phyloP scores from a whole-genome alignment of 2,329 filamentous ascomycete species.

The Aspergillus fructus region DNA sequence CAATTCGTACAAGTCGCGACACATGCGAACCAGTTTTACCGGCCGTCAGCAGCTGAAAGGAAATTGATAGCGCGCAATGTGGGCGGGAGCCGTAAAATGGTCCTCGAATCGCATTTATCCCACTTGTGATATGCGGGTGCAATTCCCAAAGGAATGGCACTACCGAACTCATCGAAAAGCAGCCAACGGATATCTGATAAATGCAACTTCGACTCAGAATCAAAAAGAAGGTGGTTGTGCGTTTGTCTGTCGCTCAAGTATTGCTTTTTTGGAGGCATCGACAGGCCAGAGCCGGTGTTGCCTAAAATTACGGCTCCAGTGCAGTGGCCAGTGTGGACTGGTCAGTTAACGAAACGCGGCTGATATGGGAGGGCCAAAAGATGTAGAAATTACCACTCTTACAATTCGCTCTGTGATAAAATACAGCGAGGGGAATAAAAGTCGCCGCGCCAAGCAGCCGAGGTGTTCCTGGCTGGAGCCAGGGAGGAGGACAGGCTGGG shows the following conservation, averaged over 20 bases:
- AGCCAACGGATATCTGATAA: neutral
- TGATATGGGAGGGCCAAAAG: conserved; percentile 10
- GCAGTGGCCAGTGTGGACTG: conserved; percentile 12
- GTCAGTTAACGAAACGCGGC: conserved; percentile 12
- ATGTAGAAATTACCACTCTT: conserved; percentile 7
- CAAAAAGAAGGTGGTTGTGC: neutral
- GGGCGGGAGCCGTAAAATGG: conserved; percentile 10
- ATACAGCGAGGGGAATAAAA: conserved; percentile 11
- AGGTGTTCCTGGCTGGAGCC: conserved; percentile 26
- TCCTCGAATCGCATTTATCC: conserved; percentile 15
- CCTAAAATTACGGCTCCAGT: conserved; percentile 5
- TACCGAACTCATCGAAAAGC: neutral
- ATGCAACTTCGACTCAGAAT: neutral
- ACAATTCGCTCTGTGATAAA: neutral
- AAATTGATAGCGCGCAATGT: conserved; percentile 15
- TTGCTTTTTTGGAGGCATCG: neutral
- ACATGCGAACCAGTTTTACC: conserved; percentile 19
- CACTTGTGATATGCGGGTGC: conserved; percentile 15
- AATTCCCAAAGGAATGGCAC: conserved; percentile 4
- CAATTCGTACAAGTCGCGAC: neutral
- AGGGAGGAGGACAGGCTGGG: conserved; percentile 22
- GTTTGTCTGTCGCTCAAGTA: neutral
- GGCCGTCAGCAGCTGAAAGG: conserved; percentile 23
- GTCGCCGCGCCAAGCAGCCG: conserved; percentile 20
- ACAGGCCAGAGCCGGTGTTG: conserved; percentile 1